Evolutionary conservation across 1,139 yeast species (phyloP), one percentile per base, ranked within the genome.

Genomic region (Suzukiozyma palmioleophila): DNA sequence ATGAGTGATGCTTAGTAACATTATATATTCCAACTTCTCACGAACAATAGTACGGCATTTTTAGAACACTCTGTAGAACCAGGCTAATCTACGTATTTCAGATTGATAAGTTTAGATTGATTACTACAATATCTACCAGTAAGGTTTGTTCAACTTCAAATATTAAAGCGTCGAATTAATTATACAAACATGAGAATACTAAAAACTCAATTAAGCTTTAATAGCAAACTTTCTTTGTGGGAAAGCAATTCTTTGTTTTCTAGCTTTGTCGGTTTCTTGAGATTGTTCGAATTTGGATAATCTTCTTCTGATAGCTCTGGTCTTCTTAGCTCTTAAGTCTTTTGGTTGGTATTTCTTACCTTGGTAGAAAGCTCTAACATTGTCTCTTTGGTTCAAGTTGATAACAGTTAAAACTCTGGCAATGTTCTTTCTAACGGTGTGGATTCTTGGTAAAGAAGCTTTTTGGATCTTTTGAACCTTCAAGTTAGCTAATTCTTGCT

Each of bases 241-340:
- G 95, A 84, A 88, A 75, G 97, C 95, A 65, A 81, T 79, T 68
- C 81, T 81, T 77, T 79, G 84, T 88, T 92, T 92, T 76, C 81
- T 81, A 66, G 90, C 89, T 80, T 86, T 89, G 61, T 75, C 84
- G 66, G 97, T 90, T 73, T 77, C 74, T 71, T 77, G 75, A 59
- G 79, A 66, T 68, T 86, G 82, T 78, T 92, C 97, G 73, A 75
- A 73, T 69, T 84, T 79, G 72, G 97, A 82, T 70, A 92, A 82
- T 71, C 83, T 81, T 82, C 97, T 88, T 86, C 98, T 90, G 75
- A 92, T 77, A 73, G 98, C 97, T 84, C 97, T 92, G 76, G 98
- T 92, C 85, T 92, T 87, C 90, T 92, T 92, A 65, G 88, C 96
- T 80, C 97, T 92, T 77, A 92, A 83, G 73, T 90, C 97, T 81